Conservation (phyloP, 2,329 filamentous ascomycete genomes). For the Cadophora sp. region DNA sequence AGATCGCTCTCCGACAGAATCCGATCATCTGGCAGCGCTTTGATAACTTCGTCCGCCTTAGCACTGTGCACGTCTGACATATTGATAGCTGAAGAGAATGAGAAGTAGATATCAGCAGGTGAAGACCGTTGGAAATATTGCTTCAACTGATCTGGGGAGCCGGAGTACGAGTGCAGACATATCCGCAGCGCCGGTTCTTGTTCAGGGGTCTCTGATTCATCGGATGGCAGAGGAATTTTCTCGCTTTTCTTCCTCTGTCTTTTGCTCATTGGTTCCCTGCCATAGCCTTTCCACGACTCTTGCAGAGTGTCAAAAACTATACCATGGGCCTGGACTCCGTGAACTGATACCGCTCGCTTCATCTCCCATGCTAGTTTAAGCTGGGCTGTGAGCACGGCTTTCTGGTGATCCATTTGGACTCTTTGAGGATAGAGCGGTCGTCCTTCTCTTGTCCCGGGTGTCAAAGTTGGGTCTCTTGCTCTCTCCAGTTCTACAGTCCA, state of each 20-base stretch:
- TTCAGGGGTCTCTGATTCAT: constrained; percentile 43
- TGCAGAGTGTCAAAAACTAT: constrained; percentile 69
- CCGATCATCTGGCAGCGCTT: constrained; percentile 75
- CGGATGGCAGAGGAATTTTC: constrained; percentile 41
- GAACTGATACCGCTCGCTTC: constrained; percentile 78
- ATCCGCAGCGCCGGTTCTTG: constrained; percentile 66
- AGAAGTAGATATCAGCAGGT: constrained; percentile 83
- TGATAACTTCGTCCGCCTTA: constrained; percentile 65
- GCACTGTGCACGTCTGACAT: constrained; percentile 59
- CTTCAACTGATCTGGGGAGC: constrained; percentile 73
- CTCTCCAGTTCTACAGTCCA: constrained; percentile 53
- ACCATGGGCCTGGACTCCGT: constrained; percentile 65
- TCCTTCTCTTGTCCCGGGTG: constrained; percentile 74
- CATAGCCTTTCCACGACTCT: constrained; percentile 73
- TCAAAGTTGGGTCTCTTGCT: constrained; percentile 57
- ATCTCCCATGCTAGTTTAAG: constrained; percentile 74
- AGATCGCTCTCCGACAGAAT: constrained; percentile 91
- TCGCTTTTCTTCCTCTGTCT: constrained; percentile 61
- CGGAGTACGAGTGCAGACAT: constrained; percentile 94
- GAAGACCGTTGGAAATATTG: constrained; percentile 79
- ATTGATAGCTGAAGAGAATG: constrained; percentile 87
- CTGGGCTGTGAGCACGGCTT: constrained; percentile 68
- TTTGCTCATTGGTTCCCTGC: constrained; percentile 65
- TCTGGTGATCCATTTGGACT: constrained; percentile 74
- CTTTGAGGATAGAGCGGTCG: constrained; percentile 70